Base-by-base conservation (phyloP, 2,329 filamentous ascomycete species). In the Apiospora arundinis region DNA sequence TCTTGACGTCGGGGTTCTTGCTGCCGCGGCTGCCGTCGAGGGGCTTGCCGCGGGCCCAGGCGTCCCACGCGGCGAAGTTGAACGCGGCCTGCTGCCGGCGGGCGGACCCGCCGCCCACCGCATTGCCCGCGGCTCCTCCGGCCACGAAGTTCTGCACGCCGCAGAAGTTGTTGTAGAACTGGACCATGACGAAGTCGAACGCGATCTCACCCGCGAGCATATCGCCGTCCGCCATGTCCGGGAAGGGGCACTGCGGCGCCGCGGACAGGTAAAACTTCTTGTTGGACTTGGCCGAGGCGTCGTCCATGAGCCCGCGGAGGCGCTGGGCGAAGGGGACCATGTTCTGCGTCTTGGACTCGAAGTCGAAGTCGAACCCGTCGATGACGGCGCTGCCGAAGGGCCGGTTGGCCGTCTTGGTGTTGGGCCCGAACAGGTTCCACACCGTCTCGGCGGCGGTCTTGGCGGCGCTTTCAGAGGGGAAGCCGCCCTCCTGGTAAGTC, bases 291-390 rank as follows among this genome's bases (percentile, higher is more conserved):
- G 25, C 4, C 40, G 40, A 9, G 23, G 25, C 40, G 2, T 40
- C 40, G 44, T 45, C 44, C 40, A 44, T 46, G 45, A 85, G 80
- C 21, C 79, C 75, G 46, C 90, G 88, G 12, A 93, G 85, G 69
- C 86, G 83, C 48, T 85, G 82, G 1, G 86, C 91, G 75, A 94
- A 92, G 1, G 88, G 81, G 0, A 84, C 85, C 82, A 92, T 89
- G 81, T 93, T 91, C 67, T 81, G 80, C 16, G 88, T 86, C 4
- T 81, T 80, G 7, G 88, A 84, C 81, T 94, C 92, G 73, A 94
- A 91, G 79, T 95, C 92, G 74, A 94, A 90, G 81, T 95, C 92
- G 79, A 95, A 94, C 4, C 93, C 93, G 78, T 95, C 92, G 63
- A 95, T 82, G 6, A 89, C 84, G 12, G 90, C 88, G 14, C 82